Base-by-base conservation (phyloP, 306 rosid genomes). In the Delonix regia region DNA sequence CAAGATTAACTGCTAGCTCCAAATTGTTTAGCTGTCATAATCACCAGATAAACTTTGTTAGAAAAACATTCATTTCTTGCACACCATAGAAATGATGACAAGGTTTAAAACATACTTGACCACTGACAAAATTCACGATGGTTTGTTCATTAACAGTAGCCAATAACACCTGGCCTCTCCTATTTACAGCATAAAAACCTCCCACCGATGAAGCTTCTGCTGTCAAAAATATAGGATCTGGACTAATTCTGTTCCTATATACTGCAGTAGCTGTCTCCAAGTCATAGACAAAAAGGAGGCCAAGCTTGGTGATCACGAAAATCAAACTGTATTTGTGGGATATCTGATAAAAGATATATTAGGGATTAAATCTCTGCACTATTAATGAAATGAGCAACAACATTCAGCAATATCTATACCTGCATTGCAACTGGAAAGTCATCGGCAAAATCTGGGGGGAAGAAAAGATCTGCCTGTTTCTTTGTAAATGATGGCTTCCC, bases 361-460 rank as follows among this genome's bases (percentile, higher is more conserved):
- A 24, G 15, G 70, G 60, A 74, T 80, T 69, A 83, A 61, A 71
- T 60, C 82, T 47, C 52, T 78, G 55, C 64, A 41, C 24, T 30
- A 52, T 59, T 64, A 38, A 59, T 18, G 70, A 52, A 34, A 77
- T 56, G 78, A 69, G 34, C 63, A 49, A 75, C 71, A 82, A 78
- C 77, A 69, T 69, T 15, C 71, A 73, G 65, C 55, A 33, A 76
- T 78, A 77, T 75, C 57, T 3, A 16, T 83, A 96, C 99, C 99
- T 96, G 99, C 98, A 96, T 96, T 62, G 99, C 83, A 81, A 96
- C 99, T 53, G 99, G 99, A 81, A 96, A 96, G 83, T 96, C 99
- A 75, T 96, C 99, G 8, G 92, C 94, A 87, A 96, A 96, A 89
- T 96, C 99, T 22, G 99, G 99, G 64, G 99, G 99, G 78, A 96